phyloP scores from a whole-genome alignment of 2,329 filamentous ascomycete genomes.

The Lecanoromycetidae sp. region DNA sequence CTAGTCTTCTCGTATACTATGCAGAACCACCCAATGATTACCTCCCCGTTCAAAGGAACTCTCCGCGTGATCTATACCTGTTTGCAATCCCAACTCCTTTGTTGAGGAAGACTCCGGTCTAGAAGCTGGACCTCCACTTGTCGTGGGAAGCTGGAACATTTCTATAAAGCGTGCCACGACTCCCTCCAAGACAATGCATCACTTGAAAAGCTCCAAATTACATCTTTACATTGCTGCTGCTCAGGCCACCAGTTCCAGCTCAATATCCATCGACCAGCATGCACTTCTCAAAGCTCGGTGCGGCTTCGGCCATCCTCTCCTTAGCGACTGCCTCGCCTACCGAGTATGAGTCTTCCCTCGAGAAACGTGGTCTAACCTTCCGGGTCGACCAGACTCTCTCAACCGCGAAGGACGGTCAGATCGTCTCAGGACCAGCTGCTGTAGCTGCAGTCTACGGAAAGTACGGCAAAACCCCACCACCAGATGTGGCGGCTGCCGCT shows the following conservation, averaged over 20 bases:
- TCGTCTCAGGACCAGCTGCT: constrained; percentile 14
- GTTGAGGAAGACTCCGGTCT: neutral
- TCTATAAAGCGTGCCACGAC: constrained; percentile 4
- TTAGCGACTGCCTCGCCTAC: constrained; percentile 1
- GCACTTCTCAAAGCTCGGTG: constrained; percentile 3
- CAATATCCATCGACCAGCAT: neutral
- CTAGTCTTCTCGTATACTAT: neutral
- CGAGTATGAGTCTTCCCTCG: constrained; percentile 1
- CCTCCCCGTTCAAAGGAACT: constrained; percentile 1
- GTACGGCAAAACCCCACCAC: constrained; percentile 12
- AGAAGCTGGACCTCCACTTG: neutral
- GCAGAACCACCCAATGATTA: neutral
- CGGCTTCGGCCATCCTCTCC: constrained; percentile 7
- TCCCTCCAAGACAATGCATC: neutral
- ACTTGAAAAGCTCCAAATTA: neutral
- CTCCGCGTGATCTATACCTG: neutral
- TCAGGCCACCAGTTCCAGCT: neutral
- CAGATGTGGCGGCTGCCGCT: constrained; percentile 25
- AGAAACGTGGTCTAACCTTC: constrained; percentile 11
- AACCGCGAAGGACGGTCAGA: constrained; percentile 13
- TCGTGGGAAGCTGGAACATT: neutral
- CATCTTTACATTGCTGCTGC: neutral
- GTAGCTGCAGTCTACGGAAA: constrained; percentile 16
- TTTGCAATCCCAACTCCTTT: neutral
- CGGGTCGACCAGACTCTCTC: constrained; percentile 13